Conservation (phyloP, 495 filamentous ascomycete species). For the Penicillium chermesinum region DNA sequence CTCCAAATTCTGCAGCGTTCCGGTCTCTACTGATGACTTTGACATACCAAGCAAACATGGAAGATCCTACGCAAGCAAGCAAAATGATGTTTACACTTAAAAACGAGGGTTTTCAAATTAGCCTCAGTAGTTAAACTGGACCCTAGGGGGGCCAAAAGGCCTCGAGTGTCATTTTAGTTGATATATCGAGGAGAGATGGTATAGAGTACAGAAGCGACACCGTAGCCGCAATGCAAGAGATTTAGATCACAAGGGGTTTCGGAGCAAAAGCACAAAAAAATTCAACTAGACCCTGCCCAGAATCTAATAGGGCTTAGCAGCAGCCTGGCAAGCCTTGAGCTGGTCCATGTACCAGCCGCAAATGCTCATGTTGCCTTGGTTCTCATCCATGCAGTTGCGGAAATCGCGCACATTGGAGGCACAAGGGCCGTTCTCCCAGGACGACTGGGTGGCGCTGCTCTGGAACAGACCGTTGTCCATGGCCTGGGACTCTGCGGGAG, state of each 20-base stretch:
- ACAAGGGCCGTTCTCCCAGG: slow-evolving; percentile 56
- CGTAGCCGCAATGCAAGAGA: slow-evolving; percentile 18
- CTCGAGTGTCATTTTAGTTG: not conserved
- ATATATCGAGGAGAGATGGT: slow-evolving; percentile 20
- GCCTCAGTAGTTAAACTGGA: no score
- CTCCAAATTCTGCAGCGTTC: no score
- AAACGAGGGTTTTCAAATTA: no score
- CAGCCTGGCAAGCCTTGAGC: slow-evolving; percentile 92
- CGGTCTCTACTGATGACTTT: no score
- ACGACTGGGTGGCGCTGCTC: slow-evolving; percentile 47
- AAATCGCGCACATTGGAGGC: slow-evolving; percentile 75
- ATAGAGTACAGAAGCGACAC: slow-evolving; percentile 25
- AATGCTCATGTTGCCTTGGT: slow-evolving; percentile 87
- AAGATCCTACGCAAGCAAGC: no score
- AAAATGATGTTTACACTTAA: no score
- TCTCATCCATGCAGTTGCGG: slow-evolving; percentile 92
- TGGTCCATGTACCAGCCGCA: slow-evolving; percentile 98
- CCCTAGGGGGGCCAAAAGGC: not conserved
- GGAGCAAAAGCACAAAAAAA: slow-evolving; percentile 6
- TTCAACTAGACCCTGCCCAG: not conserved
- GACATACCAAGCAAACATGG: no score
- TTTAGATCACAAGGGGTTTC: slow-evolving; percentile 3
- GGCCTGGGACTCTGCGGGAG: slow-evolving; percentile 33
- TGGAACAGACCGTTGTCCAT: slow-evolving; percentile 49
- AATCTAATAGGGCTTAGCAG: slow-evolving; percentile 75